These are phyloP conservation scores for Zelonia costaricensis DNA, from an alignment of 208 protist species.

Conservation along the genomic window DNA sequence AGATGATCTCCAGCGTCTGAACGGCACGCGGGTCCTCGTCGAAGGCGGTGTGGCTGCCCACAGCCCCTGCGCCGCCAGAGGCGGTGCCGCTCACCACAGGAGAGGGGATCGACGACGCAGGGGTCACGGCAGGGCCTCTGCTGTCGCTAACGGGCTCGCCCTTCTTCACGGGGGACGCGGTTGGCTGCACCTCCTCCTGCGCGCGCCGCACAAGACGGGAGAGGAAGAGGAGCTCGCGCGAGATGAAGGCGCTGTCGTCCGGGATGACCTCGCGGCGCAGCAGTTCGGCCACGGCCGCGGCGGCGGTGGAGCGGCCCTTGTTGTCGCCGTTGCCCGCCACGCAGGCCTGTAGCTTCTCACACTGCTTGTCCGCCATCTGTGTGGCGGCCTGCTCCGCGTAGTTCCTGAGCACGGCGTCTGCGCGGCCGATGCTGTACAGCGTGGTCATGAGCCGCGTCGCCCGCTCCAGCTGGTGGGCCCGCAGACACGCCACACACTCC, in stretches of 20 bases:
- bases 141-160: not conserved
- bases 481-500: conserved; percentile 54
- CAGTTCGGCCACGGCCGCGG: conserved; percentile 24
- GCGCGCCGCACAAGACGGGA: conserved; percentile 13
- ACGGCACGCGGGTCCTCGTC: conserved; percentile 10
- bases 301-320: not conserved
- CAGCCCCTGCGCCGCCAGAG: not conserved
- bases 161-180: not conserved
- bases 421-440: conserved; percentile 66
- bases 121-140: too few relatives aligned
- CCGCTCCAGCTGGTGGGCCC: conserved; percentile 38
- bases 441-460: conserved; percentile 52
- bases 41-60: not conserved
- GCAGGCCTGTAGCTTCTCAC: conserved; percentile 23
- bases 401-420: conserved; percentile 51
- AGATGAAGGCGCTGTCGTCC: conserved; percentile 21
- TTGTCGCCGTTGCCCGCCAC: not conserved
- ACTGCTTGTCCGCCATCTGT: conserved; percentile 25
- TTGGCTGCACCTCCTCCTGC: not conserved
- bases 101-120: too few relatives aligned
- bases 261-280: conserved; percentile 24
- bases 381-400: conserved; percentile 43
- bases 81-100: too few relatives aligned
- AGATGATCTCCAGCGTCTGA: conserved; percentile 22
- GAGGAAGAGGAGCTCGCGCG: conserved; percentile 21